Conservation (phyloP, 345 rosid species). For the Ailanthus altissimus region DNA sequence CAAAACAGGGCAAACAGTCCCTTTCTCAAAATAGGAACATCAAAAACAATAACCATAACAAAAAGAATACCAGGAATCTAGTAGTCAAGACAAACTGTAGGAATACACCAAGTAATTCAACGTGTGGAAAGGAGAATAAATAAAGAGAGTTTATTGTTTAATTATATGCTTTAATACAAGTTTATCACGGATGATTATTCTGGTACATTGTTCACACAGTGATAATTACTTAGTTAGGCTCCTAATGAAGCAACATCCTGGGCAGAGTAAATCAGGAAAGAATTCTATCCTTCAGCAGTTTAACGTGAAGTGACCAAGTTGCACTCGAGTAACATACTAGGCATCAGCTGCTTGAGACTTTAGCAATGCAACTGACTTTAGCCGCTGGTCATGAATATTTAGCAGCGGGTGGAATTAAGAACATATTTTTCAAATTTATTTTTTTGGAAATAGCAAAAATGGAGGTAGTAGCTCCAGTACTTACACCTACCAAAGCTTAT, state of each 20-base stretch:
- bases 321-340: no score
- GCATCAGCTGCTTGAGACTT: neutral
- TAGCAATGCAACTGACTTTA: neutral
- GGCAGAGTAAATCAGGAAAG: neutral
- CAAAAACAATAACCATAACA: neutral
- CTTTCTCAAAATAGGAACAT: neutral
- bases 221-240: neutral
- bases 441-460: neutral
- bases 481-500: neutral
- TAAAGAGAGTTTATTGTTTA: neutral
- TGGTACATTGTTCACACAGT: neutral
- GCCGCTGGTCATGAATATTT: neutral
- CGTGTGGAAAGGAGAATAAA: neutral
- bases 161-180: neutral
- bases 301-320: neutral
- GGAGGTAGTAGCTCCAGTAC: neutral
- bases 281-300: neutral
- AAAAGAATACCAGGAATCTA: neutral
- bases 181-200: neutral
- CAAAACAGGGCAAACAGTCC: neutral
- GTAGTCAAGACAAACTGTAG: conserved; percentile 5
- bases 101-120: neutral
- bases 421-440: neutral
- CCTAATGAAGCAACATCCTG: neutral
- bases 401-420: neutral